Base-by-base conservation (phyloP, 208 protist genomes). In the Acanthamoeba castellanii region DNA sequence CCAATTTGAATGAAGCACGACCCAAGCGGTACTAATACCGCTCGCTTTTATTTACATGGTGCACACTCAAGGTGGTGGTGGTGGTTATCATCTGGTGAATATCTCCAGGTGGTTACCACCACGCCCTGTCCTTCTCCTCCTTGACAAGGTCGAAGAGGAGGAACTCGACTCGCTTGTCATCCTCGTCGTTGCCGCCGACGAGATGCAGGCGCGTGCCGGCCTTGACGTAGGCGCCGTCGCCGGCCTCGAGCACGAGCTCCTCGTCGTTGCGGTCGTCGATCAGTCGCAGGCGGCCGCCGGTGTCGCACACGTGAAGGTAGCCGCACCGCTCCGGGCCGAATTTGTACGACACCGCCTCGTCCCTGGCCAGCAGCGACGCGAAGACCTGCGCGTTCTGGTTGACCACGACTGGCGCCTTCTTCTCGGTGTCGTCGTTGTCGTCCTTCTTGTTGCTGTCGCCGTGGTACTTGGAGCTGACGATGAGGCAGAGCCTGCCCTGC, bases 351-450 rank as follows among this genome's bases (percentile, higher is more conserved):
- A 95, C 81, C 3, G 7, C 20, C 66, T 95, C 85, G 42, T 84
- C 59, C 52, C 74, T 92, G 30, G 64, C 47, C 30, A 95, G 81
- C 25, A 95, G 59, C 20, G 45, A 94, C 1, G 93, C 93, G 59
- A 27, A 95, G 78, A 92, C 85, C 52, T 95, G 20, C 7, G 68
- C 85, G 66, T 95, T 47, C 25, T 95, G 93, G 27, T 95, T 95
- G n/a, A 95, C 42, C 20, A 45, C 18, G 30, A 95, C 32, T 0
- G 92, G 81, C 50, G 5, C 27, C 37, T 52, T 52, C 66, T 50
- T 84, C 74, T 84, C 32, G 25, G 3, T 25, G 32, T 84, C 59
- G 59, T 66, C 2, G 25, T 66, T 5, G 25, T n/a, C 8, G 45
- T 18, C 30, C 7, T 27, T 5, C 85, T 66, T 13, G 20, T 84